Evolutionary conservation across 1,139 yeast species (phyloP), one percentile per base, ranked within the genome.

Genomic region (Trichomonascaceae sp.): DNA sequence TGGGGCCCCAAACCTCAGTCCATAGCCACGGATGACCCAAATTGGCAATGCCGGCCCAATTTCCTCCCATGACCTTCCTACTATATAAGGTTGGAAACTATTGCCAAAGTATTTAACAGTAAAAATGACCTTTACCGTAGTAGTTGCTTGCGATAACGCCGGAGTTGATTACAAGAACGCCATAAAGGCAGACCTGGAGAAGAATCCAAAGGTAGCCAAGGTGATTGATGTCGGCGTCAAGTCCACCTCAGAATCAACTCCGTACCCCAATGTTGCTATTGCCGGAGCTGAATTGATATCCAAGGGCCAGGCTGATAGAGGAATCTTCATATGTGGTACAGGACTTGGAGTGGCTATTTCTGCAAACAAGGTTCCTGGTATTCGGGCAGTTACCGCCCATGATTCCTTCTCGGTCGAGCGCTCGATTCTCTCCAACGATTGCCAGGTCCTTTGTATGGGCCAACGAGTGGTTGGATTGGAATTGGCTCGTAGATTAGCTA

Each of bases 381-480:
- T 76, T 51, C 65, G 80, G 49, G 80, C 80, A 1, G 79, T 73
- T n/a, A 76, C 80, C 19, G 80, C 79, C 1, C 79, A 76, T 57
- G 80, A 76, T 60, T 70, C 76, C 13, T 76, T 75, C 63, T 69
- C 75, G 47, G 79, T 76, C 27, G 80, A 76, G 60, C 65, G 80
- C 55, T 70, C 75, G 46, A 74, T 76, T 46, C 66, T 74, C 43
- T 70, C 75, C 19, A 76, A 76, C 60, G 67, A 76, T 58, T 71
- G 76, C 57, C 80, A 76, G 59, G 69, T 76, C 4, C 67, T 76
- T 54, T 76, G 80, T 61, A 73, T 76, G 78, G 80, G 80, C 1
- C 75, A 76, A 61, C 66, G 80, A 55, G 79, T 75, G n/a, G 66
- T 76, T 50, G 79, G 80, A 1, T 55, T 74, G 18, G 77, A 76